Base-by-base conservation (phyloP, 495 filamentous ascomycete genomes). In the Platismatia glauca region DNA sequence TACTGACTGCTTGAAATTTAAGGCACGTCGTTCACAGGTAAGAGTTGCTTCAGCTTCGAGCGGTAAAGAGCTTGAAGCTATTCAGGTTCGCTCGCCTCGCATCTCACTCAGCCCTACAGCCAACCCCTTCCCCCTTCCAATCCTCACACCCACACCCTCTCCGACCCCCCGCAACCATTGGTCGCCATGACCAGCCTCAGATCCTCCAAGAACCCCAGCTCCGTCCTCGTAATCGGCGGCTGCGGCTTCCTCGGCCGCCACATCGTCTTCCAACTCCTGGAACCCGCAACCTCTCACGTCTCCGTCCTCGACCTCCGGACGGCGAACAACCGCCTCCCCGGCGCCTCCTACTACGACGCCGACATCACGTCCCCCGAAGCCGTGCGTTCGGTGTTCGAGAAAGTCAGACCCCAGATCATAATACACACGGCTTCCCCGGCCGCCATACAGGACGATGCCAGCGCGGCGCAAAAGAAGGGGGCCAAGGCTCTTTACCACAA, bases 341-440 rank as follows among this genome's bases (percentile, higher is more conserved):
- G 84, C 56, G 86, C 92, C 39, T 73, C 78, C 24, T 99, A 99
- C 75, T 81, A 89, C 69, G 82, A 91, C 61, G 89, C 86, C 70
- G 93, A 97, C 72, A 91, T 99, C 72, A 96, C 91, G 43, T 86
- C 89, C 50, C 74, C 76, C 58, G 80, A 78, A 57, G 78, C 79
- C 59, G 79, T 96, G 68, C 72, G 85, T 59, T 72, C 75, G 16
- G 76, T 95, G 15, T 87, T 97, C 72, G 70, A 78, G 20, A 81
- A 82, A 58, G 77, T 86, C 48, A 86, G 85, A 73, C 91, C 95
- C n/a, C 84, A 90, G 67, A 84, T 94, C 15, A 88, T 99, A 46
- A 94, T 97, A 65, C 91, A 99, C 75, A 97, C 94, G 15, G 95
- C 93, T n/a, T 88, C 87, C 7, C 89, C 90, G 4, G 76, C 82